These are phyloP conservation scores for Phyllostachys edulis DNA, from an alignment of 176 grass and related monocot species.

Conservation along the genomic window DNA sequence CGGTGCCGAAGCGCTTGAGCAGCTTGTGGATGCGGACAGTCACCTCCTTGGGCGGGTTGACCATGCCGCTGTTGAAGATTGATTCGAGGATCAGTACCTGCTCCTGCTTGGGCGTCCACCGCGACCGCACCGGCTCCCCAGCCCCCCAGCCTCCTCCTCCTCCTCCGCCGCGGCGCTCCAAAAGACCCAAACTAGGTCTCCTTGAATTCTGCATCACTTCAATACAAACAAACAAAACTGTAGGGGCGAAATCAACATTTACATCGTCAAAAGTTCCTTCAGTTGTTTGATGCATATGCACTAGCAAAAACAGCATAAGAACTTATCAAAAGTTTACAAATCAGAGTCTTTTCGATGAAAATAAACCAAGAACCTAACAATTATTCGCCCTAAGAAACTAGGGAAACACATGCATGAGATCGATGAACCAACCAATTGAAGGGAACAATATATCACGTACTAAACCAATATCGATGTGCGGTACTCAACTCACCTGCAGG, in stretches of 20 bases:
- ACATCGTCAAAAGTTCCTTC: conserved; percentile 20
- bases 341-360: conserved; percentile 19
- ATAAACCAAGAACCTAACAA: neutral
- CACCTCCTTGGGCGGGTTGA: no score
- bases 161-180: no score
- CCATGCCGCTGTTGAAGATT: no score
- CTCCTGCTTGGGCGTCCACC: no score
- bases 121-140: no score
- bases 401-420: conserved; percentile 48
- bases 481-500: conserved; percentile 46
- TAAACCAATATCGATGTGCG: neutral
- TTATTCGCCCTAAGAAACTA: neutral
- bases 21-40: no score
- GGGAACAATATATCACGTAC: neutral
- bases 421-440: conserved; percentile 24
- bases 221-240: conserved; percentile 21
- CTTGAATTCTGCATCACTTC: conserved; percentile 48
- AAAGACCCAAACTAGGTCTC: conserved; percentile 50
- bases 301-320: neutral
- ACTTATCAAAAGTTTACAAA: neutral
- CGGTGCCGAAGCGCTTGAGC: no score
- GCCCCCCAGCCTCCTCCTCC: no score
- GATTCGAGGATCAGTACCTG: no score
- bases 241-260: conserved; percentile 30
- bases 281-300: neutral